Base-by-base conservation (phyloP, 768 basidiomycete species). In the Trametes cubensis region DNA sequence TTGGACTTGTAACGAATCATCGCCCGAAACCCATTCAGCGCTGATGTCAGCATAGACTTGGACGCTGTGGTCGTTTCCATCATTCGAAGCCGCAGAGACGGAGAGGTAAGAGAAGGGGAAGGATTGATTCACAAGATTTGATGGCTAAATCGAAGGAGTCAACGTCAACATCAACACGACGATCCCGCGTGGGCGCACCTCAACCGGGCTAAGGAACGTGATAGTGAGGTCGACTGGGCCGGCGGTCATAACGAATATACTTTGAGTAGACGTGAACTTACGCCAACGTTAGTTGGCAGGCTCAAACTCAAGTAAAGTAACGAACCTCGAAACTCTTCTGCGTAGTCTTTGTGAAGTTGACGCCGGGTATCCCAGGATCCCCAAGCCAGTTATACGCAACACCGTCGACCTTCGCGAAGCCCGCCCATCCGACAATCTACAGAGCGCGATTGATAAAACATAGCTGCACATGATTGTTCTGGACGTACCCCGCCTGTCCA, bases 141-240 rank as follows among this genome's bases (percentile, higher is more conserved):
- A 77, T 17, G 86, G 80, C 85, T 86, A 44, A 3, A 14, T 5
- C 10, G 15, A 13, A 15, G n/a, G n/a, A n/a, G n/a, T n/a, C n/a
- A n/a, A 5, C 25, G 20, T 20, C 45, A 46, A 46, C 13, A 3
- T n/a, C n/a, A n/a, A n/a, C n/a, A n/a, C n/a, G n/a, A n/a, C n/a
- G n/a, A n/a, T n/a, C n/a, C n/a, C n/a, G n/a, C n/a, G n/a, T n/a
- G n/a, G 4, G 59, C 70, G 34, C 66, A 85, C 85, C 77, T 87
- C 86, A 28, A 89, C 80, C 2, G 87, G 86, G 60, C 85, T 88
- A 42, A 87, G 73, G 65, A 88, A 89, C 2, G 78, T 84, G 17
- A 84, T 79, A 15, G 81, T 82, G 41, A 88, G 61, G 20, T 64
- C 48, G 18, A 64, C 58, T 6, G 62, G 45, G 4, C 58, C 62